Percentiles rank a stretch among this genome's conserved stretches.
phyloP scores from a whole-genome alignment of 176 grass and related monocot genomes.

The Aegilops longissima region DNA sequence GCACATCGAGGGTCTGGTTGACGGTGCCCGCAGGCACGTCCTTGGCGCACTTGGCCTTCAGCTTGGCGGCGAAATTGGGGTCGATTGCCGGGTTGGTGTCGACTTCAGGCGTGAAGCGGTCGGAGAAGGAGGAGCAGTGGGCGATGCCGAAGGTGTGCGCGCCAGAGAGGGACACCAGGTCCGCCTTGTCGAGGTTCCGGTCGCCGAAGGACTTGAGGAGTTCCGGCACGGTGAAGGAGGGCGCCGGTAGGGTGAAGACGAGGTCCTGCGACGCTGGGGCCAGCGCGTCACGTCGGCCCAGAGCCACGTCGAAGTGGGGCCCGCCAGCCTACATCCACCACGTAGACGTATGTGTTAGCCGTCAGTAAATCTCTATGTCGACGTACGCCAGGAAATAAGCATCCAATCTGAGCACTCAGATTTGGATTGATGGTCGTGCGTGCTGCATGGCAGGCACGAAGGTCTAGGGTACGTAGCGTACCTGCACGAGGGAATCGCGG shows the following conservation, averaged over 20 bases:
- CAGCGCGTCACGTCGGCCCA: conserved; percentile 29
- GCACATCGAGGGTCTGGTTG: conserved; percentile 19
- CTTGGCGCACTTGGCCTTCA: conserved; percentile 21
- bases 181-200: conserved; percentile 5
- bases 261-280: not conserved
- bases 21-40: not conserved
- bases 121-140: conserved; percentile 34
- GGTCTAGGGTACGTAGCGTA: not conserved
- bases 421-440: no score
- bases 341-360: no score
- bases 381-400: no score
- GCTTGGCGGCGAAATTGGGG: not conserved
- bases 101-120: not conserved
- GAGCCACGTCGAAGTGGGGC: conserved; percentile 24
- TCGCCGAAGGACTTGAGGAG: not conserved
- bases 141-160: conserved; percentile 52
- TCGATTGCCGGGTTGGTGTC: conserved; percentile 32
- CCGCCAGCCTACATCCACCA: conserved; percentile 7
- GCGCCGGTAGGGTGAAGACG: conserved; percentile 8
- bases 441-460: no score
- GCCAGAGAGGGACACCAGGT: conserved; percentile 62
- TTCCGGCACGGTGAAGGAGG: not conserved
- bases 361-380: no score
- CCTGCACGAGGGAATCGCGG: conserved; percentile 32
- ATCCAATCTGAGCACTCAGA: no score